phyloP scores from a whole-genome alignment of 495 filamentous ascomycete genomes.

The Xylaria curta region DNA sequence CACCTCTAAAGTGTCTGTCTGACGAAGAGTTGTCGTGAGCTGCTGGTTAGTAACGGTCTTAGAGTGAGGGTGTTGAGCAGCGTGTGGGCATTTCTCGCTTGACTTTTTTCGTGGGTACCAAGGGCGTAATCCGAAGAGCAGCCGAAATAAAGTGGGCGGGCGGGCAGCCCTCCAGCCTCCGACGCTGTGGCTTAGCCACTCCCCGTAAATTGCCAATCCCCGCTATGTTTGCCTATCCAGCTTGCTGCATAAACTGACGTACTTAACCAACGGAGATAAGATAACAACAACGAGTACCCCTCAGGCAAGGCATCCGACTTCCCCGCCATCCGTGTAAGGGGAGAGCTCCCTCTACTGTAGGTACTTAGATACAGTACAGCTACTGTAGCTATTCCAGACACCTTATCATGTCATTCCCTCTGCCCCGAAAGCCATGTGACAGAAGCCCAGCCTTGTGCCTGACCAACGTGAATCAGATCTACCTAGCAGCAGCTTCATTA shows the following conservation, averaged over 20 bases:
- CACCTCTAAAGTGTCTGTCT: slow-evolving; percentile 40
- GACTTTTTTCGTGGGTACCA: slow-evolving; percentile 42
- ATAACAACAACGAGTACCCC: slow-evolving; percentile 5
- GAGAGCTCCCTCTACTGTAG: neutral
- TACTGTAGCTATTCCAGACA: neutral
- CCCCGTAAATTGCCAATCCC: neutral
- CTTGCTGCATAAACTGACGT: neutral
- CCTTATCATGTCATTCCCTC: slow-evolving; percentile 11
- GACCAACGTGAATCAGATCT: slow-evolving; percentile 25
- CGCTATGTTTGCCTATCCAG: neutral
- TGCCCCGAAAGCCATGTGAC: slow-evolving; percentile 24
- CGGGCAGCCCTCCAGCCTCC: slow-evolving; percentile 6
- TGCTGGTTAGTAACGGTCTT: slow-evolving; percentile 32
- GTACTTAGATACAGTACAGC: neutral
- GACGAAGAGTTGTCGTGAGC: slow-evolving; percentile 31
- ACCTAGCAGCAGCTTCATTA: neutral
- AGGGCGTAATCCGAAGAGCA: slow-evolving; percentile 38
- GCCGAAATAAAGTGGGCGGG: slow-evolving; percentile 25
- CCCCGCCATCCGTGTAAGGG: neutral
- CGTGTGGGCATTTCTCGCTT: slow-evolving; percentile 39
- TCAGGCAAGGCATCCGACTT: neutral
- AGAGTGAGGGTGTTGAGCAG: slow-evolving; percentile 19
- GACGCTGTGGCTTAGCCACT: neutral
- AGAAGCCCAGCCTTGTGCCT: slow-evolving; percentile 28
- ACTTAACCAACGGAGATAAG: neutral